These are phyloP conservation scores for Pseudogymnoascus sp. DNA, from an alignment of 2,329 filamentous ascomycete genomes.

Conservation along the genomic window DNA sequence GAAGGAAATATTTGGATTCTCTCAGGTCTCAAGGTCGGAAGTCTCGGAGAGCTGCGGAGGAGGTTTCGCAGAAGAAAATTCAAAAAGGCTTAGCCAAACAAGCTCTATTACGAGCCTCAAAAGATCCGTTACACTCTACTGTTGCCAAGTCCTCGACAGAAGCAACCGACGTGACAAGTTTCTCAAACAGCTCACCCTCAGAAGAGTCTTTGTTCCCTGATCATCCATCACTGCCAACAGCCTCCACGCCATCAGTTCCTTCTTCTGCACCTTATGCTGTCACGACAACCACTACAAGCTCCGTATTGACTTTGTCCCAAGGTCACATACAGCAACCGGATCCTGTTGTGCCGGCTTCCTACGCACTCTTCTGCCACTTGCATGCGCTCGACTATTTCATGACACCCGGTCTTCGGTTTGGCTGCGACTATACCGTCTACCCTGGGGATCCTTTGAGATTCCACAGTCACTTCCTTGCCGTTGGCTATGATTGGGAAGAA, in stretches of 20 bases:
- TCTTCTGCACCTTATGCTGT: constrained; percentile 24
- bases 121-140: constrained; percentile 11
- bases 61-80: constrained; percentile 18
- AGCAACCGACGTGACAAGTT: neutral
- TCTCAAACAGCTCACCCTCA: neutral
- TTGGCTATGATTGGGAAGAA: constrained; percentile 79
- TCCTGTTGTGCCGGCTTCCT: constrained; percentile 43
- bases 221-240: neutral
- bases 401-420: constrained; percentile 87
- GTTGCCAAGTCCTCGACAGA: neutral
- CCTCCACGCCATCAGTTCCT: neutral
- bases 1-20: constrained; percentile 54
- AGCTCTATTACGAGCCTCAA: constrained; percentile 18
- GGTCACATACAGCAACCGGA: constrained; percentile 21
- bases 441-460: constrained; percentile 91
- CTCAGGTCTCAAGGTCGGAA: constrained; percentile 36
- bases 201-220: neutral
- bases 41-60: constrained; percentile 34
- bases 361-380: constrained; percentile 71
- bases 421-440: constrained; percentile 89
- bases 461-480: constrained; percentile 87
- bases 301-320: constrained; percentile 25
- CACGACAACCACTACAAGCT: constrained; percentile 38
- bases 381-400: constrained; percentile 75
- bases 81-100: constrained; percentile 22